Evolutionary conservation across 805 yeast species (phyloP), one percentile per base, ranked within the genome.

Genomic region (Alloascoidea hylecoeti): DNA sequence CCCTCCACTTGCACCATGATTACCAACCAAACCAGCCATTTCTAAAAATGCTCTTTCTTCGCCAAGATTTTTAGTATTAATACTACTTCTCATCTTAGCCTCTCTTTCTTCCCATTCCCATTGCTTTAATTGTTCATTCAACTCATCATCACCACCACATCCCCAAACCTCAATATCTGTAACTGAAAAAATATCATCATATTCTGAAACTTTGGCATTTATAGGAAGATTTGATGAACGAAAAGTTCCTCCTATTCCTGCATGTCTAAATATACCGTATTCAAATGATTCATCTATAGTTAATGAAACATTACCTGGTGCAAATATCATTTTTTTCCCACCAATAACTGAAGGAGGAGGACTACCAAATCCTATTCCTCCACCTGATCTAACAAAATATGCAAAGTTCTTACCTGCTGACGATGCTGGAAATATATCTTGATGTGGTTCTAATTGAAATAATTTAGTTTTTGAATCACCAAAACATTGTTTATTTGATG

Each of bases 101-200:
- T 85, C 95, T 36, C 74, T 64, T 50, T 78, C 80, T 51, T 89
- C 96, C 96, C 96, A 86, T 47, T 78, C 86, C 92, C 95, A 81
- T 42, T 70, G 70, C 48, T 70, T 72, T 35, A 68, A 62, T 56
- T 88, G 96, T 43, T 79, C 88, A 18, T 70, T 78, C 35, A 86
- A 58, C 46, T 84, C 94, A 42, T 76, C 72, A 5, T 70, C 74
- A 4, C 83, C 74, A 1, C 96, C 97, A 41, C 85, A 70, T 0
- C 97, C 97, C 88, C 92, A 82, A 0, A 86, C 94, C 51, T 88
- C 96, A 17, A 88, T 59, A 45, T 80, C 88, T 3, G 76, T 72
- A 4, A 89, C 71, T 39, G 67, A 52, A 48, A 89, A 74, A 37
- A 84, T 60, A 42, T 78, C 76, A 51, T 89, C 96, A 48, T 63